Conservation (phyloP, 1,139 yeast species). For the Diutina scorzettiae region DNA sequence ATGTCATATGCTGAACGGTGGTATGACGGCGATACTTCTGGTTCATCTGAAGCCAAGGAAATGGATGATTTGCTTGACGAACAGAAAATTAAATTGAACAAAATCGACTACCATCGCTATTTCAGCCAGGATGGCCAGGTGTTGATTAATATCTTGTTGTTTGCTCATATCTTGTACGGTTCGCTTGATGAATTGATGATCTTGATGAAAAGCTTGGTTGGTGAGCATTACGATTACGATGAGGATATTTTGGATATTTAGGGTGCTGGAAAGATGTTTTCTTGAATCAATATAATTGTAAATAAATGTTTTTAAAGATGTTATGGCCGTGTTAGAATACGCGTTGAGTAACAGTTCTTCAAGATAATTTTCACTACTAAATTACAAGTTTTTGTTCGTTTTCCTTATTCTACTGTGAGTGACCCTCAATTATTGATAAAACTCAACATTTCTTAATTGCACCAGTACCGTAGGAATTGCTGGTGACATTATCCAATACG, state of each 20-base stretch:
- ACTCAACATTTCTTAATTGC: no score
- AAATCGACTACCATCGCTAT: slow-evolving; percentile 18
- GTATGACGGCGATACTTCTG: slow-evolving; percentile 10
- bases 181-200: slow-evolving; percentile 22
- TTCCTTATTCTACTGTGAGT: no score
- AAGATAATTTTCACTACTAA: no score
- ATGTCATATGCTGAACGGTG: slow-evolving; percentile 19
- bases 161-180: slow-evolving; percentile 22
- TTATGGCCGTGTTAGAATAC: no score
- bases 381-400: no score
- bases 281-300: no score
- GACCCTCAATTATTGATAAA: no score
- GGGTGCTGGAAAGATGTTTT: no score
- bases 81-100: slow-evolving; percentile 6
- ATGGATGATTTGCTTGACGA: background rate
- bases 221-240: slow-evolving; percentile 20
- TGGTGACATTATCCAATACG: no score
- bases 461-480: no score
- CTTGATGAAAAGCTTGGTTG: slow-evolving; percentile 23
- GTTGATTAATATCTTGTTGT: slow-evolving; percentile 18
- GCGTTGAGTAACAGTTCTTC: no score
- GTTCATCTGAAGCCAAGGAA: slow-evolving; percentile 2
- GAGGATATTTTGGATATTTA: slow-evolving; percentile 7
- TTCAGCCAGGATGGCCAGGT: slow-evolving; percentile 25
- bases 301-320: no score